phyloP scores from a whole-genome alignment of 2,329 filamentous ascomycete genomes.

The Xylariaceae sp. region DNA sequence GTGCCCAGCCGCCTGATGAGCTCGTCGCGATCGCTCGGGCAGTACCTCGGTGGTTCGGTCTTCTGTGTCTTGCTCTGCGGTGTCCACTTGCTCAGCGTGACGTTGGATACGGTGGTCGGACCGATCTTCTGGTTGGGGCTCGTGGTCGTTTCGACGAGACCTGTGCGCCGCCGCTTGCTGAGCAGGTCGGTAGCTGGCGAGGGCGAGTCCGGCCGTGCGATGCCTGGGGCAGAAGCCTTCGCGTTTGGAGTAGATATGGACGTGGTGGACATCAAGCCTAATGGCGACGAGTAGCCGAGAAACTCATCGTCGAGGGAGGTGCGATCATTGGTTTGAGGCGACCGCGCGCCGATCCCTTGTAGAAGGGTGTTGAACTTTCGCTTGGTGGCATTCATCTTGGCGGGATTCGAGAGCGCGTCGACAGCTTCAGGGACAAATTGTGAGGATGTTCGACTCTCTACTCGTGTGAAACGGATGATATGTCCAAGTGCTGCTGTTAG shows the following conservation, averaged over 20 bases:
- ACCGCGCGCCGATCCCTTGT: conserved; percentile 55
- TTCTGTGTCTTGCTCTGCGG: conserved; percentile 21
- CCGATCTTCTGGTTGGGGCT: conserved; percentile 29
- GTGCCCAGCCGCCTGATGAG: conserved; percentile 78
- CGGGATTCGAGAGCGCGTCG: neutral
- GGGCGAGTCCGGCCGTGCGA: conserved; percentile 13
- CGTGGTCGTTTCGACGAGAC: conserved; percentile 35
- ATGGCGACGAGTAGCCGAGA: conserved; percentile 9
- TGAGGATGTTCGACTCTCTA: no score
- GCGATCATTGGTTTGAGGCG: conserved; percentile 38
- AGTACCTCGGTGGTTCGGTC: conserved; percentile 60
- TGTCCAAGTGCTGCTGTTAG: conserved; percentile 4
- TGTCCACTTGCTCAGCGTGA: conserved; percentile 38
- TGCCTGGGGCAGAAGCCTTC: conserved; percentile 13
- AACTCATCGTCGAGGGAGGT: no score
- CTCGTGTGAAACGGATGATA: conserved; percentile 7
- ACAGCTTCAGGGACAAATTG: conserved; percentile 1
- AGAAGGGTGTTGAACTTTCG: conserved; percentile 75
- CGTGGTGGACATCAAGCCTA: conserved; percentile 28
- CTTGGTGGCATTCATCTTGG: conserved; percentile 68
- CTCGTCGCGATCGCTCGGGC: conserved; percentile 76
- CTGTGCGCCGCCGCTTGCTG: conserved; percentile 49
- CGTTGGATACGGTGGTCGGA: conserved; percentile 36
- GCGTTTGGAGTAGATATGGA: conserved; percentile 26
- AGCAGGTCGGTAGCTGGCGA: conserved; percentile 35